A percentile compares a stretch with the other conserved stretches of the same genome.
phyloP scores from a whole-genome alignment of 1,284 basidiomycete genomes.

The Cerioporus squamosus region DNA sequence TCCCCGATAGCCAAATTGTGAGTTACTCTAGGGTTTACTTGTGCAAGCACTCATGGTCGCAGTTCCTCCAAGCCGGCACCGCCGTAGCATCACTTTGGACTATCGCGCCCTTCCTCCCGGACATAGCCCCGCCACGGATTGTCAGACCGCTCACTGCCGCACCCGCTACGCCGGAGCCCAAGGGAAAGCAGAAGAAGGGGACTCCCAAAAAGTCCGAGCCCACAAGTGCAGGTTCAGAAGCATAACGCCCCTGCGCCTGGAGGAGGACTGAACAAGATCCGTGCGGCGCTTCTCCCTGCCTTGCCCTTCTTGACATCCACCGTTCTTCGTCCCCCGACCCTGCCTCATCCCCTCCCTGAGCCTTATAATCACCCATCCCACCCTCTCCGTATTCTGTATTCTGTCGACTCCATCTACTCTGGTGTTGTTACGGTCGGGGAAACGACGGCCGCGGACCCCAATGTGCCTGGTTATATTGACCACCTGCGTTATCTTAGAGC shows the following conservation, averaged over 20 bases:
- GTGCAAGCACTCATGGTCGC: background rate
- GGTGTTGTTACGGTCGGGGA: slow-evolving; percentile 84
- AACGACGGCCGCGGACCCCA: slow-evolving; percentile 46
- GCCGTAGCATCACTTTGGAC: slow-evolving; percentile 19
- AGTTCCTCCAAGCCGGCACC: slow-evolving; percentile 25
- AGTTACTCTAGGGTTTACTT: background rate
- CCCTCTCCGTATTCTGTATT: slow-evolving; percentile 71
- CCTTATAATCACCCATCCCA: slow-evolving; percentile 59
- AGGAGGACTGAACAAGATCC: slow-evolving; percentile 34
- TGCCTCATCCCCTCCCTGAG: slow-evolving; percentile 53
- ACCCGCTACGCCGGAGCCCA: slow-evolving; percentile 10
- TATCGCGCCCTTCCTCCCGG: slow-evolving; percentile 19
- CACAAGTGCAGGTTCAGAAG: slow-evolving; percentile 20
- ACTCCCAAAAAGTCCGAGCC: slow-evolving; percentile 13
- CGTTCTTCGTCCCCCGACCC: slow-evolving; percentile 53
- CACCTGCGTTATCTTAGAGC: slow-evolving; percentile 83
- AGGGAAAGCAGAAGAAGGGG: slow-evolving; percentile 20
- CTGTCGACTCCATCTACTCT: slow-evolving; percentile 67
- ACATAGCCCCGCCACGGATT: slow-evolving; percentile 5
- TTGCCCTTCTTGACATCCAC: slow-evolving; percentile 39
- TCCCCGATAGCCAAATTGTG: slow-evolving; percentile 26
- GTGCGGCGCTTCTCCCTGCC: slow-evolving; percentile 41
- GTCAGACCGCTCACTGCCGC: background rate
- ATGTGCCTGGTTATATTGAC: slow-evolving; percentile 39
- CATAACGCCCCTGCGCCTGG: slow-evolving; percentile 2